Conservation (phyloP, 2,329 filamentous ascomycete species). For the Neonectria sp. region DNA sequence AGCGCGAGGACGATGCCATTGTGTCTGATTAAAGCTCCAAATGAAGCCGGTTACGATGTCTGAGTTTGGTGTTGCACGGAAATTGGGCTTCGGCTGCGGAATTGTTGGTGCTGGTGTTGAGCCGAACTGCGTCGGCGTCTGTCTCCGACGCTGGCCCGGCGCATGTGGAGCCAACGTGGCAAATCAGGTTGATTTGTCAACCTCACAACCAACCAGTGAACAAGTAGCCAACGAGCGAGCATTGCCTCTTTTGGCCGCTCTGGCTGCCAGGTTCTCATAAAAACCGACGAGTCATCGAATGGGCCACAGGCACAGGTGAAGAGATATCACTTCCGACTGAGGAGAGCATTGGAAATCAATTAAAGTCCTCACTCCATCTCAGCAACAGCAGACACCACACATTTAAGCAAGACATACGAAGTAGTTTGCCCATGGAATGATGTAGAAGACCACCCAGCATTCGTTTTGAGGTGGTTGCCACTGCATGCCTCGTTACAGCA, state of each 20-base stretch:
- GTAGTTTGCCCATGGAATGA: too few relatives aligned
- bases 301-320: background rate
- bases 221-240: background rate
- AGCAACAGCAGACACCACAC: too few relatives aligned
- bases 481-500: background rate
- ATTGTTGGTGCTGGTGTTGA: constrained; percentile 8
- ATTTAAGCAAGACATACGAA: too few relatives aligned
- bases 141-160: background rate
- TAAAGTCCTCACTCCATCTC: too few relatives aligned
- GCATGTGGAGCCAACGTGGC: background rate
- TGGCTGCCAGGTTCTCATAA: background rate
- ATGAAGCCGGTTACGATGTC: background rate
- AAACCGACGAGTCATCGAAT: background rate
- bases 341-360: too few relatives aligned
- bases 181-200: constrained; percentile 12
- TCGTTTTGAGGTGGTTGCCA: too few relatives aligned
- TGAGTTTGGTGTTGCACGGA: constrained; percentile 3
- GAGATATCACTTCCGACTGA: too few relatives aligned
- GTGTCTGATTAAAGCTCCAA: constrained; percentile 1
- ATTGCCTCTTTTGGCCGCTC: background rate
- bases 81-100: background rate
- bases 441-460: too few relatives aligned
- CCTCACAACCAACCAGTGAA: background rate
- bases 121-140: background rate
- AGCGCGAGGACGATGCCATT: constrained; percentile 40